These are phyloP conservation scores for Hordeum vulgare DNA, from an alignment of 176 grass and related monocot species.

Conservation along the genomic window DNA sequence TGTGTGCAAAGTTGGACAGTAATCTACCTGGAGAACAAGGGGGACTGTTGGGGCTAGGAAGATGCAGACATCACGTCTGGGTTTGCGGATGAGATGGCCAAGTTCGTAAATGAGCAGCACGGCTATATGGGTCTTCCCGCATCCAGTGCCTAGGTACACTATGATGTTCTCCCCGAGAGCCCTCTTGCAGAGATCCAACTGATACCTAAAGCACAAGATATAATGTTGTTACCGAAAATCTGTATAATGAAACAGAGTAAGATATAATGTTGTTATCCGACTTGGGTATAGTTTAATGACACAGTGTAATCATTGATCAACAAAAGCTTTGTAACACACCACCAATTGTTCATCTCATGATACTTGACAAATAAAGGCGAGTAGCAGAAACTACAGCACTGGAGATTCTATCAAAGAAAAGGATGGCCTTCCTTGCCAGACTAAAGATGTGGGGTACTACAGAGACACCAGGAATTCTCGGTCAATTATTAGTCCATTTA, in stretches of 20 bases:
- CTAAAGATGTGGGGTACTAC: background rate
- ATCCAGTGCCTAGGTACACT: constrained; percentile 79
- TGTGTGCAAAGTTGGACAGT: background rate
- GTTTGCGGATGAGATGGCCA: constrained; percentile 69
- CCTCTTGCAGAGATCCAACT: constrained; percentile 72
- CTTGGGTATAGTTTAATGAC: background rate
- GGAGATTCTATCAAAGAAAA: background rate
- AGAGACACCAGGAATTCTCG: background rate
- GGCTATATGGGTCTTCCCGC: constrained; percentile 93
- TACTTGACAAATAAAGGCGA: background rate
- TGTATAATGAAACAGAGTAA: background rate
- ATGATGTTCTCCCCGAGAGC: constrained; percentile 75
- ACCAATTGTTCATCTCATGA: background rate
- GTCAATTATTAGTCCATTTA: constrained; percentile 22
- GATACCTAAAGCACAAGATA: constrained; percentile 50
- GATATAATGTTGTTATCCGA: background rate
- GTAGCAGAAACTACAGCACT: background rate
- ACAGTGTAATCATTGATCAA: background rate
- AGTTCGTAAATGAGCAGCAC: constrained; percentile 90
- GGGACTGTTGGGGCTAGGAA: constrained; percentile 85
- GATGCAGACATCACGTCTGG: constrained; percentile 59
- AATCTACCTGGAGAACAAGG: constrained; percentile 72
- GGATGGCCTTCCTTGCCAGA: background rate
- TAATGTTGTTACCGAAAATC: background rate
- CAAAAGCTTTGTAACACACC: background rate